Conservation (phyloP, 768 basidiomycete species). For the Saitozyma podzolica region DNA sequence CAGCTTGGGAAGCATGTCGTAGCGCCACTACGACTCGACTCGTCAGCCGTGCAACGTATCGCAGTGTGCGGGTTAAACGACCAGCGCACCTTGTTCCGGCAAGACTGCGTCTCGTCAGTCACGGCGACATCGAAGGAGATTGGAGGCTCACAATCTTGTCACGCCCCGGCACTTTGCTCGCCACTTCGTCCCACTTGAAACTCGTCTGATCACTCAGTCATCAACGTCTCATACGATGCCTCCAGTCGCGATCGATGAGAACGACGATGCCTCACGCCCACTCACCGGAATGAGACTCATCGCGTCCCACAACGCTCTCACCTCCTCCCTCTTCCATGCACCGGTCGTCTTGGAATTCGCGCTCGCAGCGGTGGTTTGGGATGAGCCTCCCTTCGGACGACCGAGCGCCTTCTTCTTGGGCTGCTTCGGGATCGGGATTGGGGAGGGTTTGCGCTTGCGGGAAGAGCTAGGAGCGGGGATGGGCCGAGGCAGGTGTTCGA, state of each 20-base stretch:
- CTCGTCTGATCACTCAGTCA: slow-evolving; percentile 4
- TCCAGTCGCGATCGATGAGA: neutral
- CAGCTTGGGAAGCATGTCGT: slow-evolving; percentile 31
- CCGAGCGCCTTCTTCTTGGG: too few relatives aligned
- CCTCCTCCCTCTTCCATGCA: slow-evolving; percentile 23
- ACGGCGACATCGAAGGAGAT: neutral
- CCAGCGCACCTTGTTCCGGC: slow-evolving; percentile 23
- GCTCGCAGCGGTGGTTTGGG: too few relatives aligned
- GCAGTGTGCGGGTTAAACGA: too few relatives aligned
- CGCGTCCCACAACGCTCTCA: slow-evolving; percentile 28
- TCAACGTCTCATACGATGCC: neutral
- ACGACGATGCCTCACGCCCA: neutral
- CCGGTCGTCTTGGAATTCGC: slow-evolving; percentile 11
- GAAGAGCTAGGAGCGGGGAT: too few relatives aligned
- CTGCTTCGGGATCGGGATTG: too few relatives aligned
- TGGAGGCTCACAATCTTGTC: slow-evolving; percentile 26
- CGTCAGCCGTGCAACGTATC: too few relatives aligned
- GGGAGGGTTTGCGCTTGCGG: too few relatives aligned
- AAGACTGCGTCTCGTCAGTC: slow-evolving; percentile 20
- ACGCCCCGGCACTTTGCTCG: slow-evolving; percentile 20
- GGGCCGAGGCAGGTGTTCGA: too few relatives aligned
- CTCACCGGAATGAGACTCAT: slow-evolving; percentile 22
- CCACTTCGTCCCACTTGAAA: slow-evolving; percentile 27
- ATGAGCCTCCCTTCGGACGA: too few relatives aligned
- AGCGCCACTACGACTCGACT: slow-evolving; percentile 18